Evolutionary conservation across 441 rosid genomes (phyloP).

Genomic region (Viola pubescens): DNA sequence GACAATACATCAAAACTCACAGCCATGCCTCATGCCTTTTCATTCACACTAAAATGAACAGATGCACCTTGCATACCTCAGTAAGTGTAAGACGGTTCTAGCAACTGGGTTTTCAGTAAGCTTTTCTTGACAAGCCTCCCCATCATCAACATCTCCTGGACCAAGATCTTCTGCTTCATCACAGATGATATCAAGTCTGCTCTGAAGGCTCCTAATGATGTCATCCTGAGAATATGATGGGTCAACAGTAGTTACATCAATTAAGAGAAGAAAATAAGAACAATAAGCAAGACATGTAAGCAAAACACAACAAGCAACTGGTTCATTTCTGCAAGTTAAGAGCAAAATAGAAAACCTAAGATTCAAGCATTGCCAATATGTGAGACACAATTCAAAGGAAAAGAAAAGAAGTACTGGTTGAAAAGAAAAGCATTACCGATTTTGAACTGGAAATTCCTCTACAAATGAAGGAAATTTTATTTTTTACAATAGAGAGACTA

Average conservation of each 20-base stretch:
- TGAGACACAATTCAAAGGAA: background rate
- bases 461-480: background rate
- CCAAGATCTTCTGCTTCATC: conserved; percentile 61
- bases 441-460: background rate
- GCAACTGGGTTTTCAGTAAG: conserved; percentile 31
- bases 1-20: background rate
- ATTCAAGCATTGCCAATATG: background rate
- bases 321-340: background rate
- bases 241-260: background rate
- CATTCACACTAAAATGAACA: background rate
- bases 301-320: background rate
- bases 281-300: background rate
- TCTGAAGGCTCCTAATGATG: conserved; percentile 70
- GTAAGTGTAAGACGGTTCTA: conserved; percentile 32
- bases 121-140: conserved; percentile 25
- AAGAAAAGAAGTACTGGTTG: no score
- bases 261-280: background rate
- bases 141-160: conserved; percentile 20
- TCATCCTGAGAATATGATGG: conserved; percentile 48
- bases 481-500: background rate
- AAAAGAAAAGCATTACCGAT: background rate
- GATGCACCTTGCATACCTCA: conserved; percentile 42
- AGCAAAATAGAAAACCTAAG: background rate
- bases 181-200: conserved; percentile 77
- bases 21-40: no score